phyloP scores from a whole-genome alignment of 148 eudicot genomes.

The Rhododendron molle region DNA sequence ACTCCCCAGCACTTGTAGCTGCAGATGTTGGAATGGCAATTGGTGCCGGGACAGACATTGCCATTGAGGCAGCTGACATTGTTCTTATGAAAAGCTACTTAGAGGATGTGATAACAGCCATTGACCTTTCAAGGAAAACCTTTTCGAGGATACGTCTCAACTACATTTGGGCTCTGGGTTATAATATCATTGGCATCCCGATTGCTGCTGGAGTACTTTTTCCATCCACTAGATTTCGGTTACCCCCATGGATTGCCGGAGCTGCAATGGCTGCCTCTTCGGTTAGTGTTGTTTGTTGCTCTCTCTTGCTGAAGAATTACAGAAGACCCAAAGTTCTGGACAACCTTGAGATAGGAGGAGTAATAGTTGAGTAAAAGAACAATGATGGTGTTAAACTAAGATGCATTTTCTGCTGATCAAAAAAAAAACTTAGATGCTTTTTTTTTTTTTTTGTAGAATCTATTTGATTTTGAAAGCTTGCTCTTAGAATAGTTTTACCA shows the following conservation, averaged over 20 bases:
- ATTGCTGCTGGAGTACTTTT: conserved; percentile 83
- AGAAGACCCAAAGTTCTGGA: conserved; percentile 63
- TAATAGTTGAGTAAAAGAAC: conserved; percentile 42
- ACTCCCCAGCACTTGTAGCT: conserved; percentile 93
- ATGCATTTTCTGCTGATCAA: too few species aligned
- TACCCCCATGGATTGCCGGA: conserved; percentile 98
- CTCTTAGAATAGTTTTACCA: too few species aligned
- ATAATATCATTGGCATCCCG: conserved; percentile 81
- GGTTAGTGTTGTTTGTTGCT: conserved; percentile 93
- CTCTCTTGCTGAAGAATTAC: conserved; percentile 81
- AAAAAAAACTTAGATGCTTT: too few species aligned
- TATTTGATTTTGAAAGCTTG: too few species aligned
- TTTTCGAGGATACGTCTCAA: conserved; percentile 78
- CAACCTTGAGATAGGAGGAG: conserved; percentile 42
- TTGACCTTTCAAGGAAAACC: conserved; percentile 89
- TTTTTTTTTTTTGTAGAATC: too few species aligned
- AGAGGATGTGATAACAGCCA: conserved; percentile 89
- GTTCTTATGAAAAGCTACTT: conserved; percentile 85
- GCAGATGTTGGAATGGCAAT: conserved; percentile 99
- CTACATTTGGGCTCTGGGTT: conserved; percentile 91
- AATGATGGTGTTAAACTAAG: background rate
- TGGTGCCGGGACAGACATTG: conserved; percentile 97
- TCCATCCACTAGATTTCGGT: conserved; percentile 65
- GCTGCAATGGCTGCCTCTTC: conserved; percentile 99
- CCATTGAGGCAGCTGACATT: conserved; percentile 96